A percentile compares a stretch with the other conserved stretches of the same genome.
Evolutionary conservation across 306 rosid genomes (phyloP).

Genomic region (Dryas alaskensis): DNA sequence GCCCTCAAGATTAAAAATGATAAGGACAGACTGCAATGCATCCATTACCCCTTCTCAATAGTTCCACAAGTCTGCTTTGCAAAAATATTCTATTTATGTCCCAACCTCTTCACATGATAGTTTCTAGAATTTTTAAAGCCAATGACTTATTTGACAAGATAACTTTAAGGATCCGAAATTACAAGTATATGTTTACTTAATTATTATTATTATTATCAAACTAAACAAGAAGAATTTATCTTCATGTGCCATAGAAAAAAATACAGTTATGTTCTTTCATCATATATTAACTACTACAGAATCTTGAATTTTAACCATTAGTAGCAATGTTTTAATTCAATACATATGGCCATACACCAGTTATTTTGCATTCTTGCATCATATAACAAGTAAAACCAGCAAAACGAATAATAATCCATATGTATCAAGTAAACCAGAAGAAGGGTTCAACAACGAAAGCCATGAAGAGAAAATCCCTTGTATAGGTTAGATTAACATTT

Average conservation of each 20-base stretch:
- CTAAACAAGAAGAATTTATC: background rate
- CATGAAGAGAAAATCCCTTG: background rate
- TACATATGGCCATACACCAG: background rate
- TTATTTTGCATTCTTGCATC: background rate
- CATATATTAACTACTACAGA: background rate
- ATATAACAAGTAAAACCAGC: background rate
- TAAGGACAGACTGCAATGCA: background rate
- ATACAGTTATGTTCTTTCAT: no score
- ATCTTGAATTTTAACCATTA: background rate
- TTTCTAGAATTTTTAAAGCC: background rate
- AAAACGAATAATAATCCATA: background rate
- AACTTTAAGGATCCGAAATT: background rate
- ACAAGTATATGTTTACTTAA: background rate
- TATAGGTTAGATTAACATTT: background rate
- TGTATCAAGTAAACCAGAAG: background rate
- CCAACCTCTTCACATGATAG: background rate
- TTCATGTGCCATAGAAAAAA: background rate
- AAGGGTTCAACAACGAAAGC: background rate
- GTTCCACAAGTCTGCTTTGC: background rate
- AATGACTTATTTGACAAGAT: background rate
- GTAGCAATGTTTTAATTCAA: background rate
- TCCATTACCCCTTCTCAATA: background rate
- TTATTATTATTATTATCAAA: background rate
- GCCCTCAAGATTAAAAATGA: conserved; percentile 2
- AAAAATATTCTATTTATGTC: background rate